Conservation (phyloP, 345 rosid genomes). For the Salix viminalis region DNA sequence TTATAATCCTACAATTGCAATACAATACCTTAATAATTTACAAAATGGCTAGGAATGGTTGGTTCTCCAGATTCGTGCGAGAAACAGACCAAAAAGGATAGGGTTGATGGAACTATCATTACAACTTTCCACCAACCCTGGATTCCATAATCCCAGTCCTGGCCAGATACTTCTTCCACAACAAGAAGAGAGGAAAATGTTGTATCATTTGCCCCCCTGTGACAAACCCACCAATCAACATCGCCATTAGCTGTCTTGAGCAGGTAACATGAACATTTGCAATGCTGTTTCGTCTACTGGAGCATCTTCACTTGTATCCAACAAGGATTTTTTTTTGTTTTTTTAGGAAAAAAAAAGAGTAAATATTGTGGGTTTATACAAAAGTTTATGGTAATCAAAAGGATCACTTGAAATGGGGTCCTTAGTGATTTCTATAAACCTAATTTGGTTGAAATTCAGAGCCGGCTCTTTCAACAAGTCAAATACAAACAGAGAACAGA, state of each 20-base stretch:
- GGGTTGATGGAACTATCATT: not conserved
- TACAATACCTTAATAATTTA: not conserved
- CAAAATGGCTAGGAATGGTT: not conserved
- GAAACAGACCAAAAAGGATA: not conserved
- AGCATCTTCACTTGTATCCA: not conserved
- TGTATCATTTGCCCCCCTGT: not conserved
- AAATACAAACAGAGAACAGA: constrained; percentile 23
- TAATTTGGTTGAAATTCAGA: constrained; percentile 20
- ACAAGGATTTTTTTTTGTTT: not conserved
- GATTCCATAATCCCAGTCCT: not conserved
- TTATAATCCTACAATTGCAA: not conserved
- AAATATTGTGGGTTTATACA: too few species aligned
- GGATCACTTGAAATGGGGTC: not conserved
- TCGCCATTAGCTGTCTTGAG: not conserved
- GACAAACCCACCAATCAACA: not conserved
- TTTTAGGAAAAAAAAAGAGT: too few species aligned
- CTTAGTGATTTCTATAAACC: constrained; percentile 10
- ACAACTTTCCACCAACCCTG: constrained; percentile 9
- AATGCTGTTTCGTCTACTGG: not conserved
- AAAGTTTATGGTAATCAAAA: too few species aligned
- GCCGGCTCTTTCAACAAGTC: constrained; percentile 10
- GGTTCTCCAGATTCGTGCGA: not conserved
- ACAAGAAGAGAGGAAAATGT: not conserved
- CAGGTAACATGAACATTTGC: not conserved
- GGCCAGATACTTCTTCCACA: not conserved